phyloP scores from a whole-genome alignment of 2,329 filamentous ascomycete genomes.

The Dendrostoma leiphaemia region DNA sequence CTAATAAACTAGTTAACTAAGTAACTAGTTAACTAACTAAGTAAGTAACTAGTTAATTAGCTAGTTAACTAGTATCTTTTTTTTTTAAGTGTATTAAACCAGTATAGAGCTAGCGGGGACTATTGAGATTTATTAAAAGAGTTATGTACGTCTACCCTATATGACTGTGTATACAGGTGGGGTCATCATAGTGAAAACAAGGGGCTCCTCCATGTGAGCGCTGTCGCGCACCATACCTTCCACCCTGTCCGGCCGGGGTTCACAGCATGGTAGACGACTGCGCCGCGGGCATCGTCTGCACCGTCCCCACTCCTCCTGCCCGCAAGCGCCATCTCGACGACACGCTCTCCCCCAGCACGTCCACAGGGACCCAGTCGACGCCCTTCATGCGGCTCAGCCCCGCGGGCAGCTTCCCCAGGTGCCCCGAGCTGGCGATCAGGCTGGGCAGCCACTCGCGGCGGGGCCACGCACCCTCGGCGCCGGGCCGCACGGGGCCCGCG shows the following conservation, averaged over 20 bases:
- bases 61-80: too few relatives aligned
- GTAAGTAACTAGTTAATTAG: too few relatives aligned
- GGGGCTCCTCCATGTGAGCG: conserved; percentile 41
- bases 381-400: conserved; percentile 40
- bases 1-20: too few relatives aligned
- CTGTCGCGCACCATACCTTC: conserved; percentile 36
- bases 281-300: conserved; percentile 28
- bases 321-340: conserved; percentile 44
- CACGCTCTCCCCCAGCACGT: conserved; percentile 44
- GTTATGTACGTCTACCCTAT: too few relatives aligned
- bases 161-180: too few relatives aligned
- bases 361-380: conserved; percentile 56
- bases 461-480: conserved; percentile 49
- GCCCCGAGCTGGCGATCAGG: conserved; percentile 45
- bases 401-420: conserved; percentile 44
- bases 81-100: too few relatives aligned
- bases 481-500: conserved; percentile 35
- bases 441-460: conserved; percentile 55
- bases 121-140: too few relatives aligned
- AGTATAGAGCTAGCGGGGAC: too few relatives aligned
- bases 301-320: conserved; percentile 36
- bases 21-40: too few relatives aligned
- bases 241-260: conserved; percentile 43
- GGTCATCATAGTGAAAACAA: too few relatives aligned
- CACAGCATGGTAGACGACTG: conserved; percentile 41